Conservation (phyloP, 352 stramenopile genomes). For the Phytophthora sojae region DNA sequence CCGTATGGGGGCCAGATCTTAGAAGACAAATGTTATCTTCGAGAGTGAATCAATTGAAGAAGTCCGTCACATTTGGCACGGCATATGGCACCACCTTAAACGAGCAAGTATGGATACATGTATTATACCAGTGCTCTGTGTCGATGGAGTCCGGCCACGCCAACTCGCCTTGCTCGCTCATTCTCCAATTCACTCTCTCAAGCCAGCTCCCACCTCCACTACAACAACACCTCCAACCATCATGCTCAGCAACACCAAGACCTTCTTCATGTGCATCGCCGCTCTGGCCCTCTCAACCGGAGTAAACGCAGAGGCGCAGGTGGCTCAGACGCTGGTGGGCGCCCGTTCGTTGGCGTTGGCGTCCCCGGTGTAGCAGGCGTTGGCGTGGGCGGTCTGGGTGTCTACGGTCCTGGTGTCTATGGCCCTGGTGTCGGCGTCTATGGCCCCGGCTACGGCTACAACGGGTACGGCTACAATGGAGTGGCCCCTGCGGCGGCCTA, state of each 20-base stretch:
- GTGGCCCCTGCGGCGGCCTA: background rate
- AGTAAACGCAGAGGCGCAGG: conserved; percentile 1
- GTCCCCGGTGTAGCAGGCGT: background rate
- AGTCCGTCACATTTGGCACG: no score
- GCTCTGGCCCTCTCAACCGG: conserved; percentile 1
- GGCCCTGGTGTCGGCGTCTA: background rate
- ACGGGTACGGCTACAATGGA: background rate
- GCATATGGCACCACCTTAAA: no score
- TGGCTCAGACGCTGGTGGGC: background rate
- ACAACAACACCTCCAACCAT: background rate
- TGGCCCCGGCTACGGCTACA: background rate
- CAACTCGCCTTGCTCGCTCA: no score
- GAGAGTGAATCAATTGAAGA: no score
- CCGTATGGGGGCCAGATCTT: no score
- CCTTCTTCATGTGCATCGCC: conserved; percentile 9
- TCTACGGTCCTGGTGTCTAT: background rate
- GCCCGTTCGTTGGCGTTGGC: conserved; percentile 4
- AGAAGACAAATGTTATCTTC: no score
- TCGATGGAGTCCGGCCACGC: no score
- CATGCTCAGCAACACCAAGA: conserved; percentile 18
- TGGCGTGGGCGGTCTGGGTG: background rate
- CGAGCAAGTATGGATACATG: no score
- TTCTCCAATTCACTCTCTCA: no score
- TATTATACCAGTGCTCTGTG: no score
- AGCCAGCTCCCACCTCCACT: background rate